A percentile compares a stretch with the other conserved stretches of the same genome.
Conservation (phyloP, 768 basidiomycete species). For the Artomyces pyxidatus region DNA sequence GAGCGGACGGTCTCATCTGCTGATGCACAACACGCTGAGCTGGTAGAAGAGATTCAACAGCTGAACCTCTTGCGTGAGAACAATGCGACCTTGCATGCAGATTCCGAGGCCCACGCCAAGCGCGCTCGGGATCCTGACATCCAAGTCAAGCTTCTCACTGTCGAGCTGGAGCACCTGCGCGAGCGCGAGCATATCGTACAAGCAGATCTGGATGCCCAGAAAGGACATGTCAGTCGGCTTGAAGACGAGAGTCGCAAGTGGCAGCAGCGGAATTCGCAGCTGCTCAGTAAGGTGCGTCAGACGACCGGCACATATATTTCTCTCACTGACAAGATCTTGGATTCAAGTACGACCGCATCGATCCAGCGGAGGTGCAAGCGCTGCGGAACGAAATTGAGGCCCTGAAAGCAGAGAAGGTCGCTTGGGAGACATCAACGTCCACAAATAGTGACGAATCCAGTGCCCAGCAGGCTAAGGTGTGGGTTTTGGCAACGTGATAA, state of each 20-base stretch:
- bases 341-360: slow-evolving; percentile 90
- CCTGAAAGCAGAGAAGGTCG: slow-evolving; percentile 24
- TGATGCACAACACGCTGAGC: slow-evolving; percentile 73
- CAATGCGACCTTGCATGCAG: slow-evolving; percentile 76
- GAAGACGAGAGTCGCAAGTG: slow-evolving; percentile 74
- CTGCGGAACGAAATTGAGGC: slow-evolving; percentile 65
- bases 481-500: background rate
- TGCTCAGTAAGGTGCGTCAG: slow-evolving; percentile 63
- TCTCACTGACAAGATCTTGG: too few species aligned
- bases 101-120: slow-evolving; percentile 63
- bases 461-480: slow-evolving; percentile 17
- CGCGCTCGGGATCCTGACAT: slow-evolving; percentile 58
- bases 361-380: slow-evolving; percentile 75
- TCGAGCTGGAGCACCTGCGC: slow-evolving; percentile 66
- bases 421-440: slow-evolving; percentile 11
- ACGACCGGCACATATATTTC: too few species aligned
- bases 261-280: slow-evolving; percentile 77
- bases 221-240: slow-evolving; percentile 56
- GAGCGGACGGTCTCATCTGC: slow-evolving; percentile 69
- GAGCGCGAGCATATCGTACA: slow-evolving; percentile 57
- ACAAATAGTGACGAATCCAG: background rate
- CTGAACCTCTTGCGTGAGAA: slow-evolving; percentile 82
- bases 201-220: slow-evolving; percentile 70
- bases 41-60: slow-evolving; percentile 81
- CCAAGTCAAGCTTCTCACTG: slow-evolving; percentile 47